Evolutionary conservation across 306 rosid species (phyloP), one percentile per base, ranked within the genome.

Genomic region (Casuarina glauca): DNA sequence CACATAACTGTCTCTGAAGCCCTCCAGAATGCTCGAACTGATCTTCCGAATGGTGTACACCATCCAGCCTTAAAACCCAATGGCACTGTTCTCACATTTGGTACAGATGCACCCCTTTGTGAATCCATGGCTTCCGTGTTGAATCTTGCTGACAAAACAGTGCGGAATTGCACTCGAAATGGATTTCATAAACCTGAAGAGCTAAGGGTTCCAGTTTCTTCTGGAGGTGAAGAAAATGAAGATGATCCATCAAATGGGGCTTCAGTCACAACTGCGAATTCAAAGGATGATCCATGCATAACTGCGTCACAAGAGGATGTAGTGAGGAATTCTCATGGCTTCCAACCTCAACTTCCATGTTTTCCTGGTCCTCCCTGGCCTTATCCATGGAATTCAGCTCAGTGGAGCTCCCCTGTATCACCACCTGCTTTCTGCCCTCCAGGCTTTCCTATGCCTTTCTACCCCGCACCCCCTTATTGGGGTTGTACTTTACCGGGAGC

Each of bases 91-190:
- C 87, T 91, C 36, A 80, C 83, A 63, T 93, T 91, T 83, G 97
- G 93, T 63, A 58, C 92, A 38, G 88, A 91, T 73, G 64, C 89
- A 57, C 82, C 93, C 32, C 90, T 86, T 42, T 85, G 88, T 72
- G 84, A 92, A 41, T 84, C 92, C 62, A 83, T 89, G 87, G 76
- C 87, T 82, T 91, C 94, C 73, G 91, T 80, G 20, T 66, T 91
- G 83, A 89, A 73, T 78, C 87, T 92, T 26, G 87, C 86, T 3
- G 88, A 87, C 46, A 78, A 77, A 80, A 35, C 79, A 45, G 82
- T 42, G 71, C 43, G 83, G 51, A 82, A 75, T 20, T 77, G 84
- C 76, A 44, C 48, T 46, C 76, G 63, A 51, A 88, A 81, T 70
- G 89, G 85, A 46, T 80, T 86, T 73, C 90, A 79, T 16, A 74